Evolutionary conservation across 2,329 filamentous ascomycete species (phyloP), one percentile per base, ranked within the genome.

Genomic region (Diplodia seriata): DNA sequence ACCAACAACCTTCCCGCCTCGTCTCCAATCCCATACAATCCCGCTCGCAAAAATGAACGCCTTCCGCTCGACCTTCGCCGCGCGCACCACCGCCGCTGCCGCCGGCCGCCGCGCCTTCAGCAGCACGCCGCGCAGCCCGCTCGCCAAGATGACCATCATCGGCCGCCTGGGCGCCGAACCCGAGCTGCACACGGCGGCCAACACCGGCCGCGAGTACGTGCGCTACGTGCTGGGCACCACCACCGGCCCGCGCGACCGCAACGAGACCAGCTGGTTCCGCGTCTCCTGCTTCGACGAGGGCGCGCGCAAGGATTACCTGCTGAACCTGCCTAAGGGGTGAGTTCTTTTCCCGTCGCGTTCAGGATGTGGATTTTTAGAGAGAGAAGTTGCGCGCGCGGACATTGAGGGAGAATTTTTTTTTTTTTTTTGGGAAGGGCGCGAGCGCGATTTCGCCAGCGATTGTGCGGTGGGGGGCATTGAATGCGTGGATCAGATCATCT

Each of bases 61-160:
- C 50, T 29, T 69, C 43, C 57, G 55, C 61, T 43, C 31, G 31
- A 8, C 31, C 83, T 82, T 84, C 83, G 77, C 81, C 79, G 76
- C 81, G 71, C 72, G 7, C 23, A 26, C 23, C 23, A 26, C 9
- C 43, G 18, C 18, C 70, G 18, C 18, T 70, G 43, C 26, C 23
- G 70, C 68, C 73, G 70, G 79, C 68, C 71, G 81, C 70, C 92
- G 93, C 81, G 81, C 89, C 76, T 97, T 97, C 87, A 92, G 89
- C 83, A 89, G 89, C 73, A 89, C 90, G 54, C 74, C 83, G 53
- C 82, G 82, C 72, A 85, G 87, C 70, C 81, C 85, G 70, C 76
- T 95, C 72, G 92, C 95, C 73, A 91, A 90, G 80, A 91, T 99
- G 84, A 91, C 89, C 75, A 84, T 99, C 79, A 86, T 97, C 73